These are phyloP conservation scores for Cenchrus purpureus DNA, from an alignment of 176 grass and related monocot genomes.

Conservation along the genomic window DNA sequence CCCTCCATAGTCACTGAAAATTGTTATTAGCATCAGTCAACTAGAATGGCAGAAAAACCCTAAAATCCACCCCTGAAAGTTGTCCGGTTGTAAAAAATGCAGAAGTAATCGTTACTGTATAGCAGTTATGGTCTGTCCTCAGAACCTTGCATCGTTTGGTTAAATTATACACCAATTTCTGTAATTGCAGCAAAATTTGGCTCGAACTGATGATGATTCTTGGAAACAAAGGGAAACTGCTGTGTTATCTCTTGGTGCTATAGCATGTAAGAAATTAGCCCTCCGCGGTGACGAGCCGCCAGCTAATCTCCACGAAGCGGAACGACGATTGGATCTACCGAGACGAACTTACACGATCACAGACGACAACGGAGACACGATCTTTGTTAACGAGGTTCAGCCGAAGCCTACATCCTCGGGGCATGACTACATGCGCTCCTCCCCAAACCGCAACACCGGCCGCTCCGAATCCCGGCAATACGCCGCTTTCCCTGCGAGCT, in stretches of 20 bases:
- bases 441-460: not conserved
- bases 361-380: too few relatives aligned
- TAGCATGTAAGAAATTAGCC: constrained; percentile 37
- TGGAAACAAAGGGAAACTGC: constrained; percentile 99
- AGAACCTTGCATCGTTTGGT: constrained; percentile 30
- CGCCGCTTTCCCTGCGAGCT: too few relatives aligned
- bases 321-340: too few relatives aligned
- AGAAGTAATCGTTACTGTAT: not conserved
- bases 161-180: constrained; percentile 32
- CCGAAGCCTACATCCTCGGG: not conserved
- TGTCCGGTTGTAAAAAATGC: not conserved
- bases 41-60: not conserved
- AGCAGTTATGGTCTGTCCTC: constrained; percentile 8
- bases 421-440: not conserved
- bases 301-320: too few relatives aligned
- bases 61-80: constrained; percentile 20
- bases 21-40: too few relatives aligned
- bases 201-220: constrained; percentile 64
- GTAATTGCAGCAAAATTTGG: constrained; percentile 87
- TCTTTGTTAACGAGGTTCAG: too few relatives aligned
- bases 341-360: too few relatives aligned
- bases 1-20: too few relatives aligned
- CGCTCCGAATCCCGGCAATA: not conserved
- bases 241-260: constrained; percentile 91
- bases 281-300: too few relatives aligned